Percentiles rank a stretch among this genome's conserved stretches.
These are phyloP conservation scores for Mariannaea elegans DNA, from an alignment of 2,329 filamentous ascomycete genomes.

Conservation along the genomic window DNA sequence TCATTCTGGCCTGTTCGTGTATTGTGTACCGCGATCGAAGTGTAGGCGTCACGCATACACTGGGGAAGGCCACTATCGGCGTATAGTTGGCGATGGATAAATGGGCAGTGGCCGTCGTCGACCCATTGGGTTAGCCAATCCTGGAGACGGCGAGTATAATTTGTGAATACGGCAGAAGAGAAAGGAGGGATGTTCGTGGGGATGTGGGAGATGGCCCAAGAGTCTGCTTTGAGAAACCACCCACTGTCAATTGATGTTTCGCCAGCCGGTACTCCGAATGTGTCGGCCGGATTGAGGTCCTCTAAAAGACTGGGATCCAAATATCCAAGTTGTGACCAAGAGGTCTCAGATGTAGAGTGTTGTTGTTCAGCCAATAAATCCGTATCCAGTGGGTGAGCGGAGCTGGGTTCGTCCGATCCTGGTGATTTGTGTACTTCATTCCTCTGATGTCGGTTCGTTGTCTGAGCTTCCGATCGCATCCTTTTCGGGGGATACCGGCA, in stretches of 20 bases:
- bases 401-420: not conserved
- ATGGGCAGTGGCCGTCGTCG: conserved; percentile 7
- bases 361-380: too few relatives aligned
- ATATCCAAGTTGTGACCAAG: too few relatives aligned
- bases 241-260: not conserved
- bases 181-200: not conserved
- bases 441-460: not conserved
- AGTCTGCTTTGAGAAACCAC: conserved; percentile 3
- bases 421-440: not conserved
- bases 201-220: conserved; percentile 6
- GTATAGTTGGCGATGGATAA: conserved; percentile 22
- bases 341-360: too few relatives aligned
- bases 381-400: too few relatives aligned
- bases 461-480: not conserved
- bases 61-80: conserved; percentile 14
- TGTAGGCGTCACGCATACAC: conserved; percentile 13
- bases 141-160: not conserved
- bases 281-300: not conserved
- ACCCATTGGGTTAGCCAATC: conserved; percentile 19
- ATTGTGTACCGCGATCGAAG: conserved; percentile 4
- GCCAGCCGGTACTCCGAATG: not conserved
- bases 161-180: conserved; percentile 3
- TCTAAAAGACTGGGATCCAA: not conserved
- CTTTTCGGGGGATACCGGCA: conserved; percentile 17
- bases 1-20: not conserved